Evolutionary conservation across 2,329 filamentous ascomycete genomes (phyloP).

Genomic region (Metarhizium brunneum): DNA sequence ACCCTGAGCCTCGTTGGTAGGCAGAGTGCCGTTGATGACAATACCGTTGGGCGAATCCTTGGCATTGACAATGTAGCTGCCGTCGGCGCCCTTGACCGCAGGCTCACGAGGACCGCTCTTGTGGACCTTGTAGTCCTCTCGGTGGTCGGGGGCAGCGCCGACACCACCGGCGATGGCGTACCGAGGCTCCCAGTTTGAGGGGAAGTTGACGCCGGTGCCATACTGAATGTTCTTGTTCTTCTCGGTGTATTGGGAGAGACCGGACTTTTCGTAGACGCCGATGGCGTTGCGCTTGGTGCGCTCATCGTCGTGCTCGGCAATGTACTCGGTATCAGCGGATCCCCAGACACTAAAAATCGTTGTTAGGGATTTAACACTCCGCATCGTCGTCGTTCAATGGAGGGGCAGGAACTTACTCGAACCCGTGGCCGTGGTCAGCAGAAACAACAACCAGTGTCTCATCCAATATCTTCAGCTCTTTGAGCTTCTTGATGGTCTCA

Average conservation of each 20-base stretch:
- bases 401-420: constrained; percentile 42
- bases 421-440: constrained; percentile 84
- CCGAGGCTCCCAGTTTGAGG: constrained; percentile 74
- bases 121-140: constrained; percentile 68
- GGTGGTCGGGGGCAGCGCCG: constrained; percentile 61
- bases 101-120: constrained; percentile 54
- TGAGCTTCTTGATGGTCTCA: constrained; percentile 63
- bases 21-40: constrained; percentile 66
- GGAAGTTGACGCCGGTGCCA: constrained; percentile 67
- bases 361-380: not conserved
- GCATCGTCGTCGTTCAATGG: not conserved
- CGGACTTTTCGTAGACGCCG: constrained; percentile 64
- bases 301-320: constrained; percentile 53
- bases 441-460: constrained; percentile 74
- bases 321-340: constrained; percentile 70
- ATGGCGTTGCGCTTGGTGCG: constrained; percentile 68
- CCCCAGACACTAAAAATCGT: constrained; percentile 53
- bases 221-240: constrained; percentile 53
- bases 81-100: constrained; percentile 42
- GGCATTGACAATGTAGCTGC: constrained; percentile 56
- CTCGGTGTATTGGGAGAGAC: constrained; percentile 65
- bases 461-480: constrained; percentile 55
- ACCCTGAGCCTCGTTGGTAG: constrained; percentile 52
- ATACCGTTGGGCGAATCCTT: constrained; percentile 58
- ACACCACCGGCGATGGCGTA: constrained; percentile 71